Evolutionary conservation across 352 stramenopile genomes (phyloP).

Genomic region (Globisporangium iwayamae): DNA sequence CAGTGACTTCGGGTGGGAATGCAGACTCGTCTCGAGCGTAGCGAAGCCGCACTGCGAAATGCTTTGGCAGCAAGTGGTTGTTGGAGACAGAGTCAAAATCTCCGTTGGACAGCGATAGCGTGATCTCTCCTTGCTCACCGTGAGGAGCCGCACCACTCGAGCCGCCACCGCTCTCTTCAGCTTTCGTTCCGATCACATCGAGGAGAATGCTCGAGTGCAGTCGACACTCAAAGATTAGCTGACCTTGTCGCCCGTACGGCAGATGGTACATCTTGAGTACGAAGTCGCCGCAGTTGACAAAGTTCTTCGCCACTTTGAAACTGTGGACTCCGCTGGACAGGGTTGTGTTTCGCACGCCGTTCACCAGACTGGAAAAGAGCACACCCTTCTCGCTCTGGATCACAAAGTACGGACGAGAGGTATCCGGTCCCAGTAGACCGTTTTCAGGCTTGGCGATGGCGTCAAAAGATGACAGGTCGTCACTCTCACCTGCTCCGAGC

Average conservation of each 20-base stretch:
- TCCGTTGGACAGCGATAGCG: constrained; percentile 54
- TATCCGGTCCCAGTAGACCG: constrained; percentile 12
- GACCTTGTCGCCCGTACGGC: constrained; percentile 77
- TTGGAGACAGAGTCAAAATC: constrained; percentile 84
- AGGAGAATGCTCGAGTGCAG: constrained; percentile 73
- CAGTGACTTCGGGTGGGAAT: constrained; percentile 38
- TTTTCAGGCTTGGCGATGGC: constrained; percentile 7
- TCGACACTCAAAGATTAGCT: constrained; percentile 76
- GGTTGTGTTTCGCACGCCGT: constrained; percentile 68
- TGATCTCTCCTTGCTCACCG: constrained; percentile 36
- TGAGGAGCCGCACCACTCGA: constrained; percentile 16
- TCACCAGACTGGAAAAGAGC: constrained; percentile 84
- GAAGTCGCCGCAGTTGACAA: constrained; percentile 65
- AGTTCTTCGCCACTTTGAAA: constrained; percentile 63
- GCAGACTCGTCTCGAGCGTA: constrained; percentile 47
- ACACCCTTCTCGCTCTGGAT: constrained; percentile 85
- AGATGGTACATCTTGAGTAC: constrained; percentile 86
- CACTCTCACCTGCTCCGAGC: constrained; percentile 34
- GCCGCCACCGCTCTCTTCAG: constrained; percentile 16
- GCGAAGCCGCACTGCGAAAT: constrained; percentile 59
- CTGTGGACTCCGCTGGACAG: constrained; percentile 48
- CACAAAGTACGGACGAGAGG: constrained; percentile 81
- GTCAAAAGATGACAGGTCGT: constrained; percentile 5
- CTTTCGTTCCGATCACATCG: constrained; percentile 31
- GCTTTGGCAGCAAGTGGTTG: constrained; percentile 58